These are phyloP conservation scores for Teratosphaeria gauchensis DNA, from an alignment of 2,329 filamentous ascomycete genomes.

Conservation along the genomic window DNA sequence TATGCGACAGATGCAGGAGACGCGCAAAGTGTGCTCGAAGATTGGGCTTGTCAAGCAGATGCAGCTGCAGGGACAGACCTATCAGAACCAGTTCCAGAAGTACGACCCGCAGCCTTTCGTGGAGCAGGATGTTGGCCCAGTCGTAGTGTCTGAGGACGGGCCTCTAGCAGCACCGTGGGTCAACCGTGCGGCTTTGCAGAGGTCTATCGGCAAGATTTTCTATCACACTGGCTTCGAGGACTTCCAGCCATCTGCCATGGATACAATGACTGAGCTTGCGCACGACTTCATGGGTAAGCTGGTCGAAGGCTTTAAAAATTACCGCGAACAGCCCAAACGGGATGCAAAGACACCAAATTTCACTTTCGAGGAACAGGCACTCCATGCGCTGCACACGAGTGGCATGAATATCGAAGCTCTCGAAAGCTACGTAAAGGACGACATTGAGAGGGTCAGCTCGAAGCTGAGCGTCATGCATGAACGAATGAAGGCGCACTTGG, in stretches of 20 bases:
- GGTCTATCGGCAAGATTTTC: constrained; percentile 87
- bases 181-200: constrained; percentile 74
- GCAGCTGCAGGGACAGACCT: constrained; percentile 84
- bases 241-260: constrained; percentile 86
- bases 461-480: constrained; percentile 83
- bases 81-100: constrained; percentile 96
- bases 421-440: constrained; percentile 82
- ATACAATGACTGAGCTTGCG: constrained; percentile 80
- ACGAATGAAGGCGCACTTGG: constrained; percentile 83
- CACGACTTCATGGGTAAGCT: constrained; percentile 84
- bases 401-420: constrained; percentile 73
- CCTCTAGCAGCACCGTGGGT: constrained; percentile 77
- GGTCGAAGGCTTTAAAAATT: constrained; percentile 67
- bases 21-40: constrained; percentile 88
- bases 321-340: constrained; percentile 68
- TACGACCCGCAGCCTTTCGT: constrained; percentile 83
- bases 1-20: constrained; percentile 92
- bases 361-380: constrained; percentile 71
- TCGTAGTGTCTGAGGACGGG: constrained; percentile 80
- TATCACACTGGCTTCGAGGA: constrained; percentile 97
- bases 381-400: constrained; percentile 77
- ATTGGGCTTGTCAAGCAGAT: constrained; percentile 98
- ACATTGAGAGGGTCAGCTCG: constrained; percentile 73
- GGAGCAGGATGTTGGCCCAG: constrained; percentile 77
- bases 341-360: constrained; percentile 48